These are phyloP conservation scores for Magnusiomyces sp. DNA, from an alignment of 1,139 yeast genomes.

Conservation along the genomic window DNA sequence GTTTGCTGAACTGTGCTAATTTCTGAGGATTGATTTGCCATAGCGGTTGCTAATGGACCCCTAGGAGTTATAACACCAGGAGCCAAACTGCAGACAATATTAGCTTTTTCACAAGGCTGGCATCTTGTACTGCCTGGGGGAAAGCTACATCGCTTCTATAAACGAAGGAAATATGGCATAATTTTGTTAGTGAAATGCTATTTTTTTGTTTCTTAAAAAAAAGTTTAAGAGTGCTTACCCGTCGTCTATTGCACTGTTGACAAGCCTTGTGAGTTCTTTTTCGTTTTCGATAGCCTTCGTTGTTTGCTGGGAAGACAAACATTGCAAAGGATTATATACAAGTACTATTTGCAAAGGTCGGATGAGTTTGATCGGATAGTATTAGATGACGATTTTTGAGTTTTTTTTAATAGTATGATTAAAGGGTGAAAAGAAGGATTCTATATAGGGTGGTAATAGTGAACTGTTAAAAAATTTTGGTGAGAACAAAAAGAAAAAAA, in stretches of 20 bases:
- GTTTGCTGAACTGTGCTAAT: background rate
- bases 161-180: background rate
- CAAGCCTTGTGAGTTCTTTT: conserved; percentile 49
- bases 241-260: conserved; percentile 40
- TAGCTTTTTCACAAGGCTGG: conserved; percentile 29
- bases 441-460: too few relatives aligned
- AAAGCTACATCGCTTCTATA: conserved; percentile 27
- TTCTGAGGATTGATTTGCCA: background rate
- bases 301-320: conserved; percentile 55
- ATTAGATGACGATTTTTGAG: background rate
- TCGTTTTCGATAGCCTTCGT: conserved; percentile 44
- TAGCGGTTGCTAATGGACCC: conserved; percentile 2
- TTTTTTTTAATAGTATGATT: too few relatives aligned
- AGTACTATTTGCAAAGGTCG: background rate
- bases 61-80: conserved; percentile 27
- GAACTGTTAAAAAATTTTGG: too few relatives aligned
- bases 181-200: background rate
- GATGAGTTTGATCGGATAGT: background rate
- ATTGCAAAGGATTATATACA: conserved; percentile 22
- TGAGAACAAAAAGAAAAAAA: too few relatives aligned
- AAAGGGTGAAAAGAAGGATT: too few relatives aligned
- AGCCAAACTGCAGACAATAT: conserved; percentile 28
- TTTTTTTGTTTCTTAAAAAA: background rate
- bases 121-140: conserved; percentile 26
- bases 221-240: conserved; percentile 17